Percentiles rank a stretch among this genome's conserved stretches.
phyloP scores from a whole-genome alignment of 805 yeast species.

The Candida tammaniensis region DNA sequence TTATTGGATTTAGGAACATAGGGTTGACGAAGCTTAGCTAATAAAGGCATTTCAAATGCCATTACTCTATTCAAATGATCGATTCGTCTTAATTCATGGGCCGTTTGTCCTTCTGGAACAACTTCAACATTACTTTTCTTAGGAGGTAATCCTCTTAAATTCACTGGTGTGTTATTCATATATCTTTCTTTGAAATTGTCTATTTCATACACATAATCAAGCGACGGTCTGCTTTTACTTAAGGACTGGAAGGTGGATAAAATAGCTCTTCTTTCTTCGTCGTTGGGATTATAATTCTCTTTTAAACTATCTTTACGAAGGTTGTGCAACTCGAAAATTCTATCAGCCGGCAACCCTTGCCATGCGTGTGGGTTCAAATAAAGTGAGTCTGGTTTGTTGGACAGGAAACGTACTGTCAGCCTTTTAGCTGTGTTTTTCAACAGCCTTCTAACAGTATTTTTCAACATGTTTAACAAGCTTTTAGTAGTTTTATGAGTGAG shows the following conservation, averaged over 20 bases:
- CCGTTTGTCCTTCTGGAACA: slow-evolving; percentile 32
- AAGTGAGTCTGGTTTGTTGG: slow-evolving; percentile 23
- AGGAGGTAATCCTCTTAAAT: slow-evolving; percentile 36
- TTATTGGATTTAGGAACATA: slow-evolving; percentile 49
- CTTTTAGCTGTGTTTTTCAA: slow-evolving; percentile 1
- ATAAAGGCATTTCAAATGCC: slow-evolving; percentile 87
- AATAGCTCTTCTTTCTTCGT: slow-evolving; percentile 58
- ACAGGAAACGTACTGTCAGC: slow-evolving; percentile 12
- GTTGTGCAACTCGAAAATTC: slow-evolving; percentile 58
- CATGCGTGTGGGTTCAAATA: slow-evolving; percentile 66
- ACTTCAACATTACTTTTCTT: slow-evolving; percentile 35
- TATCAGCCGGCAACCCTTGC: slow-evolving; percentile 65
- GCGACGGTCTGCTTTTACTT: slow-evolving; percentile 25
- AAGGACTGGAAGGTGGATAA: slow-evolving; percentile 37
- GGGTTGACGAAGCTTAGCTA: slow-evolving; percentile 70
- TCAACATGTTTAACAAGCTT: not conserved
- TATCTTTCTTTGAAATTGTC: slow-evolving; percentile 41
- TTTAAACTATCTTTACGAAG: slow-evolving; percentile 50
- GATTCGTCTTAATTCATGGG: slow-evolving; percentile 59
- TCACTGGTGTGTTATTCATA: slow-evolving; percentile 40
- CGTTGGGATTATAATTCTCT: slow-evolving; percentile 45
- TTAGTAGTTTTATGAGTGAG: slow-evolving; percentile 2
- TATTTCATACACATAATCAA: slow-evolving; percentile 39
- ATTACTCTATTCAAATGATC: slow-evolving; percentile 78
- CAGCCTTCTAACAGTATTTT: too few relatives aligned